Evolutionary conservation across 163 green algal genomes (phyloP), one percentile per base, ranked within the genome.

Genomic region (Chlorella variabilis): DNA sequence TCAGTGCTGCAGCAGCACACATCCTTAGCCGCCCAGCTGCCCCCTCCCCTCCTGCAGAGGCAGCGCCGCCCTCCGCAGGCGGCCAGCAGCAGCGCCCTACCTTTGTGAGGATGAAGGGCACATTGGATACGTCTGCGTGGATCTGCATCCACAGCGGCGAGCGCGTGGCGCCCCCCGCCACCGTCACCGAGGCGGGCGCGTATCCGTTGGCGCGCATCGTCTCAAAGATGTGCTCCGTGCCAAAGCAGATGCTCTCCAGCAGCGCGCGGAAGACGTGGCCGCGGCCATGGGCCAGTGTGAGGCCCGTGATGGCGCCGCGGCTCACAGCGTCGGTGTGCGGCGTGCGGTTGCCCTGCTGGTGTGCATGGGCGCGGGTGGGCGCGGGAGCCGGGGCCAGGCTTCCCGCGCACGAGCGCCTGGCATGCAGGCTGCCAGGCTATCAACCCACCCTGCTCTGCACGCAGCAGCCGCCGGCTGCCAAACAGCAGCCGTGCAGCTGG

Each of bases 341-440:
- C 1, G 93, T 96, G 51, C 93, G 85, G 82, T 96, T 96, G 70
- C 93, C 93, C 84, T 96, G 86, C n/a, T n/a, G n/a, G n/a, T n/a
- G n/a, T n/a, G n/a, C n/a, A n/a, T n/a, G n/a, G n/a, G n/a, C n/a
- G n/a, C n/a, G n/a, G n/a, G n/a, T n/a, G n/a, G n/a, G n/a, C n/a
- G n/a, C n/a, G n/a, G n/a, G n/a, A n/a, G n/a, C n/a, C n/a, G n/a
- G n/a, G n/a, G n/a, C n/a, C n/a, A n/a, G n/a, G n/a, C n/a, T n/a
- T n/a, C n/a, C n/a, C n/a, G n/a, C n/a, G n/a, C n/a, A n/a, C n/a
- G n/a, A n/a, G n/a, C n/a, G n/a, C n/a, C n/a, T n/a, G n/a, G n/a
- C n/a, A n/a, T n/a, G n/a, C n/a, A n/a, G n/a, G n/a, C n/a, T n/a
- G n/a, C n/a, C n/a, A n/a, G n/a, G n/a, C n/a, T n/a, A n/a, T n/a